Conservation (phyloP, 2,329 filamentous ascomycete genomes). For the Zelopaecilomyces penicillatus region DNA sequence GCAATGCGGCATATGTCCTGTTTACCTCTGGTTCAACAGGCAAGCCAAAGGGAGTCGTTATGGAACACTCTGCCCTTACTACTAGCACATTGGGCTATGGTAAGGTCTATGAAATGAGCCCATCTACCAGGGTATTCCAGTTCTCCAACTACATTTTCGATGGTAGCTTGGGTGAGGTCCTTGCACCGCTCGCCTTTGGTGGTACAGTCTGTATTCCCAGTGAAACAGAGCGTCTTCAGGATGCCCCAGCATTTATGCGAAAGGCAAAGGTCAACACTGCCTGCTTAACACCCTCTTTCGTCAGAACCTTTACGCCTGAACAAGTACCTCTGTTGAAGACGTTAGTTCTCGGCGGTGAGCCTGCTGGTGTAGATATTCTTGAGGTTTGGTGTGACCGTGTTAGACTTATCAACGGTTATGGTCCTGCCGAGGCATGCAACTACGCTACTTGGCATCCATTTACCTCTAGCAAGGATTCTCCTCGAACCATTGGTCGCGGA, state of each 20-base stretch:
- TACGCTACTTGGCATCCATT: constrained; percentile 3
- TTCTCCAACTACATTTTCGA: constrained; percentile 10
- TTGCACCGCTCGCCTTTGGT: constrained; percentile 3
- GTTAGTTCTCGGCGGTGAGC: constrained; percentile 7
- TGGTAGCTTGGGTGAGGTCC: constrained; percentile 1
- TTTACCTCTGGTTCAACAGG: too few relatives aligned
- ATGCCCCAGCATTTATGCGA: constrained; percentile 2
- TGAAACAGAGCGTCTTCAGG: constrained; percentile 3
- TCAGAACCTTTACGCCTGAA: background rate
- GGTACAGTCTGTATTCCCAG: constrained; percentile 9
- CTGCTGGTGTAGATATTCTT: background rate
- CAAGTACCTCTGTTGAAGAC: constrained; percentile 5
- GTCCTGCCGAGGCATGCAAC: constrained; percentile 32
- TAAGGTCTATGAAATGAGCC: too few relatives aligned
- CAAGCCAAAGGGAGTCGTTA: too few relatives aligned
- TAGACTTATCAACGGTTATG: constrained; percentile 31
- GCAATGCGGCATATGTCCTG: too few relatives aligned
- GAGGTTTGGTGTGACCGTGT: constrained; percentile 15
- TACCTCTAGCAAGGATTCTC: background rate
- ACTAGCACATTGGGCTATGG: too few relatives aligned
- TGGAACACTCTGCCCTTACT: too few relatives aligned
- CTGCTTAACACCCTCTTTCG: constrained; percentile 1
- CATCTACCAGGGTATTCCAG: background rate
- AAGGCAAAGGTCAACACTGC: background rate
- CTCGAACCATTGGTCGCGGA: constrained; percentile 5